These are phyloP conservation scores for Leonotis leonurus DNA, from an alignment of 257 asterid species.

Conservation along the genomic window DNA sequence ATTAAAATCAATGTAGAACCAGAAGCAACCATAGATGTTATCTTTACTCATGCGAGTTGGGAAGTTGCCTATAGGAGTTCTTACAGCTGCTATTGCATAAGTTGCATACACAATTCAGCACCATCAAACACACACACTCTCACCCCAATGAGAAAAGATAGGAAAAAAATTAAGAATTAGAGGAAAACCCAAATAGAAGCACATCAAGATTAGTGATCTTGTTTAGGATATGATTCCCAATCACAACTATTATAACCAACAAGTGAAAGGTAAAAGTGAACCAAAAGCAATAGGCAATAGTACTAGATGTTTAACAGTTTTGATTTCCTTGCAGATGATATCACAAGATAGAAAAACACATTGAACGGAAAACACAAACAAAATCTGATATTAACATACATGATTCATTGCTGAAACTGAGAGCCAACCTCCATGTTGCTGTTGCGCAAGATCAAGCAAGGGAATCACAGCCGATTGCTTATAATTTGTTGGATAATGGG, in stretches of 20 bases:
- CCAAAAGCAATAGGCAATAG: not conserved
- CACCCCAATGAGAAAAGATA: not conserved
- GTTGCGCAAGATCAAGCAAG: conserved; percentile 95
- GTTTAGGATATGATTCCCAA: not conserved
- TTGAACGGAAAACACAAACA: not conserved
- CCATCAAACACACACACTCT: not conserved
- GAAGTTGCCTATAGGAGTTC: not conserved
- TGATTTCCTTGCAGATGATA: not conserved
- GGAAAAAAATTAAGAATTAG: not conserved
- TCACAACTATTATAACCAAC: not conserved
- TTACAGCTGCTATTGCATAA: not conserved
- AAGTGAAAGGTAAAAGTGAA: not conserved
- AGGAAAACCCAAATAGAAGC: not conserved
- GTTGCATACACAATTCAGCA: not conserved
- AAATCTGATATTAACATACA: conserved; percentile 37
- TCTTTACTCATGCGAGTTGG: not conserved
- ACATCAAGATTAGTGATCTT: not conserved
- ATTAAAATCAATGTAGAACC: not conserved
- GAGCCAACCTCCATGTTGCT: conserved; percentile 98
- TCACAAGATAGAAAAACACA: too few species aligned
- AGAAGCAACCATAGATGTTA: not conserved
- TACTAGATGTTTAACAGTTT: not conserved
- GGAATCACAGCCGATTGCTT: conserved; percentile 97
- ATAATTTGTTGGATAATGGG: conserved; percentile 90
- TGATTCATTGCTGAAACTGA: conserved; percentile 98